These are phyloP conservation scores for Termitomyces heimii DNA, from an alignment of 768 basidiomycete genomes.

Conservation along the genomic window DNA sequence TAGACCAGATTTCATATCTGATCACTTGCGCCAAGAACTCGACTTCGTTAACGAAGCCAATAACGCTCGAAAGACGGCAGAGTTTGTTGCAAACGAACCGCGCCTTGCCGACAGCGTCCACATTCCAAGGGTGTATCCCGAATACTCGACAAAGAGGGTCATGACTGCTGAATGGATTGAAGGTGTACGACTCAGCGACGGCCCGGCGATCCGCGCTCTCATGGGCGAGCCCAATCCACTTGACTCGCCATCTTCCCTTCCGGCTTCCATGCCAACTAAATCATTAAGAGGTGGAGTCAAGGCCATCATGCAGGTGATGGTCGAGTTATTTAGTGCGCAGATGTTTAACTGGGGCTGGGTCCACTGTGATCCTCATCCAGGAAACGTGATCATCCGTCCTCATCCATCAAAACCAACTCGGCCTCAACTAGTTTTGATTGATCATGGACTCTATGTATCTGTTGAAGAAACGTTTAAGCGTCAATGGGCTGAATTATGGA, in stretches of 20 bases:
- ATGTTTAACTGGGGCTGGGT: conserved; percentile 94
- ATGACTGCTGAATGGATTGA: conserved; percentile 86
- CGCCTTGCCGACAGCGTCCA: conserved; percentile 64
- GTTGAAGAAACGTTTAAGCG: conserved; percentile 61
- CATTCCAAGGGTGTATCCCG: conserved; percentile 70
- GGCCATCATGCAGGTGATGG: conserved; percentile 78
- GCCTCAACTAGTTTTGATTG: conserved; percentile 76
- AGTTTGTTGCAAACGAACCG: conserved; percentile 65
- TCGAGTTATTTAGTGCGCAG: conserved; percentile 82
- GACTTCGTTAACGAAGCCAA: conserved; percentile 77
- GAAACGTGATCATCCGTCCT: conserved; percentile 72
- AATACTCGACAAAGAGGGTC: conserved; percentile 69
- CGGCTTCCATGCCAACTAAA: conserved; percentile 22
- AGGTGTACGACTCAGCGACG: conserved; percentile 67
- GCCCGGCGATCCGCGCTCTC: conserved; percentile 45
- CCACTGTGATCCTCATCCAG: conserved; percentile 73
- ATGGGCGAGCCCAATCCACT: conserved; percentile 42
- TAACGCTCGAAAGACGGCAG: conserved; percentile 68
- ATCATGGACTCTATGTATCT: conserved; percentile 87
- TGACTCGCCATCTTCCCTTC: conserved; percentile 12
- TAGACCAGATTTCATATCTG: conserved; percentile 63
- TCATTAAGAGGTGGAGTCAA: conserved; percentile 56
- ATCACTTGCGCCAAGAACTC: conserved; percentile 78
- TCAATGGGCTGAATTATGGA: conserved; percentile 80
- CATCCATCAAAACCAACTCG: conserved; percentile 36